Evolutionary conservation across 2,329 filamentous ascomycete species (phyloP).

Genomic region (Pseudogymnoascus sp.): DNA sequence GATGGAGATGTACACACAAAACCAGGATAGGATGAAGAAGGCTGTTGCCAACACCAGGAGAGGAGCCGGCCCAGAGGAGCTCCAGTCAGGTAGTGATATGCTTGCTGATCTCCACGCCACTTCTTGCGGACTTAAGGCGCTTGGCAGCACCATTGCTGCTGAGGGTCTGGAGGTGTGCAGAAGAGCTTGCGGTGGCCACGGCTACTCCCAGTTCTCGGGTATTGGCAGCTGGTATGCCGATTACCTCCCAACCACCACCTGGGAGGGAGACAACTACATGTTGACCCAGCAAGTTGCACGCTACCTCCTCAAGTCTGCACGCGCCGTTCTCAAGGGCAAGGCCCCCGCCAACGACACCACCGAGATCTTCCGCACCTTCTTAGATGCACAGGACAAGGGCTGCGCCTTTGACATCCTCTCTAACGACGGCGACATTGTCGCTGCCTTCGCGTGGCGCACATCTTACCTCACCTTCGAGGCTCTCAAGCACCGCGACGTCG

Average conservation of each 20-base stretch:
- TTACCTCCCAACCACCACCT: slow-evolving; percentile 58
- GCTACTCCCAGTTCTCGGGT: slow-evolving; percentile 67
- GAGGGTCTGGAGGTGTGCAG: slow-evolving; percentile 69
- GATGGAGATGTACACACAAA: slow-evolving; percentile 65
- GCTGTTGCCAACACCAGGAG: slow-evolving; percentile 36
- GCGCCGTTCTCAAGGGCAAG: slow-evolving; percentile 57
- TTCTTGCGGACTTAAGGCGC: slow-evolving; percentile 66
- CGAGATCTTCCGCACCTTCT: slow-evolving; percentile 56
- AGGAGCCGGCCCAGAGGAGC: slow-evolving; percentile 59
- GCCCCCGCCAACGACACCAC: slow-evolving; percentile 60
- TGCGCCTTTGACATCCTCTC: slow-evolving; percentile 68
- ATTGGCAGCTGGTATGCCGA: slow-evolving; percentile 69
- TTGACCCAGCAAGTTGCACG: slow-evolving; percentile 70
- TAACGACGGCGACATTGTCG: slow-evolving; percentile 60
- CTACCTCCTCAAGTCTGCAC: slow-evolving; percentile 67
- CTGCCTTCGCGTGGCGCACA: slow-evolving; percentile 67
- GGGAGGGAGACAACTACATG: slow-evolving; percentile 80
- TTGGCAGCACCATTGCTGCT: slow-evolving; percentile 62
- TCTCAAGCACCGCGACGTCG: slow-evolving; percentile 62
- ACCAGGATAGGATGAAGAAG: slow-evolving; percentile 56
- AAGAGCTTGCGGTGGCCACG: slow-evolving; percentile 68
- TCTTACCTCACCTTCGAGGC: slow-evolving; percentile 69
- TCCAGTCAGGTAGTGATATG: slow-evolving; percentile 55
- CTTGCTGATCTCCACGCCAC: slow-evolving; percentile 69
- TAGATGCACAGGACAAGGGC: slow-evolving; percentile 57